Percentiles rank a stretch among this genome's conserved stretches.
Conservation (phyloP, 2,329 filamentous ascomycete species). For the Apiospora aurea region DNA sequence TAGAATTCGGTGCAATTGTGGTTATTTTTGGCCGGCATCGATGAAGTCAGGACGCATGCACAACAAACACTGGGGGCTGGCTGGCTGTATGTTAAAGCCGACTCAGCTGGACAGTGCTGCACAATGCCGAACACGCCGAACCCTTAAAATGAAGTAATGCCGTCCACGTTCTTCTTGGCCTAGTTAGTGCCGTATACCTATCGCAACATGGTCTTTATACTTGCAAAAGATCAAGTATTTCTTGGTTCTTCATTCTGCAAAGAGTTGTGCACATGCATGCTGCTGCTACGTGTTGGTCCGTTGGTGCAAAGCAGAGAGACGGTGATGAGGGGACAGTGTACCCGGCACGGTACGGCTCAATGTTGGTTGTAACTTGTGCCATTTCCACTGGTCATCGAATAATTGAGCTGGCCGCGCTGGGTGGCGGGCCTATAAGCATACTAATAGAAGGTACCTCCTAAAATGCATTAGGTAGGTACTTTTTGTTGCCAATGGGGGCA, state of each 20-base stretch:
- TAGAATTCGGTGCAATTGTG: conserved; percentile 8
- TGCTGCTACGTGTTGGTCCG: neutral
- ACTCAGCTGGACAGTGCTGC: conserved; percentile 13
- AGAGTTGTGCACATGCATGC: neutral
- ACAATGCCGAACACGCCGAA: conserved; percentile 10
- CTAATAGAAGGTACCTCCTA: neutral
- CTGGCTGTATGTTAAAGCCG: conserved; percentile 7
- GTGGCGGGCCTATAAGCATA: conserved; percentile 18
- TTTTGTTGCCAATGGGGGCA: neutral
- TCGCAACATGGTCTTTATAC: neutral
- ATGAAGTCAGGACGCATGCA: conserved; percentile 10
- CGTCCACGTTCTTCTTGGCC: neutral
- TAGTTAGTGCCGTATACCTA: neutral
- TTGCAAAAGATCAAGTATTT: neutral
- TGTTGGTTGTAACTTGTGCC: conserved; percentile 10
- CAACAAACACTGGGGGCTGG: neutral
- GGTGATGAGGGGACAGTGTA: neutral
- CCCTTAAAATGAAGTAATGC: conserved; percentile 16
- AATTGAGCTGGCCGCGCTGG: conserved; percentile 2
- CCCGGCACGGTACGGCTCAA: neutral
- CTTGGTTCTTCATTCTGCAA: neutral
- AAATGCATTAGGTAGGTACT: neutral
- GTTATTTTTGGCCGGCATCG: neutral
- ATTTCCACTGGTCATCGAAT: conserved; percentile 12
- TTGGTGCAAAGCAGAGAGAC: neutral